Conservation (phyloP, 148 eudicot species). For the Chenopodium quinoa region DNA sequence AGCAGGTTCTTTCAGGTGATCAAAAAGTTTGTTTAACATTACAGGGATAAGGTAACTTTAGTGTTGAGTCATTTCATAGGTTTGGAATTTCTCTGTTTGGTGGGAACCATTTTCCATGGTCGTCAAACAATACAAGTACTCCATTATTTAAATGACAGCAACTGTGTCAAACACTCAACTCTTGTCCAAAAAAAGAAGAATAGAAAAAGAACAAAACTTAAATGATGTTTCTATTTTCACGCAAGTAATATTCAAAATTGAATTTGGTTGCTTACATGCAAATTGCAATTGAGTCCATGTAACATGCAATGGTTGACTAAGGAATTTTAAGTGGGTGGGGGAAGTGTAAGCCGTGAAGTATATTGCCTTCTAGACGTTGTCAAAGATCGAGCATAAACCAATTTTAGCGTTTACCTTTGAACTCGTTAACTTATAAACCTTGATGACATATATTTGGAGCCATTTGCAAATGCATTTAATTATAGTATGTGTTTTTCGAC, state of each 20-base stretch:
- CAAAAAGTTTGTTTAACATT: too few relatives aligned
- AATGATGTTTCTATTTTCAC: background rate
- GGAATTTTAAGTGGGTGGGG: background rate
- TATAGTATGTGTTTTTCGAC: too few relatives aligned
- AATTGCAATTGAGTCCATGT: background rate
- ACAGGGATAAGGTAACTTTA: too few relatives aligned
- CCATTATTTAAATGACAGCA: too few relatives aligned
- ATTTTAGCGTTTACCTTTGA: too few relatives aligned
- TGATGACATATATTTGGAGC: background rate
- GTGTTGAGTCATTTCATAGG: too few relatives aligned
- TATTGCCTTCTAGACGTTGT: background rate
- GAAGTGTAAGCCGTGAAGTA: background rate
- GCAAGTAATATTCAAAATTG: background rate
- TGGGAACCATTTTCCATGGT: too few relatives aligned
- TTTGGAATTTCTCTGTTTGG: too few relatives aligned
- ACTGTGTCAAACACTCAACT: background rate
- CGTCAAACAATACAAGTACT: too few relatives aligned
- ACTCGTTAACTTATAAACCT: too few relatives aligned
- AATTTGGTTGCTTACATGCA: background rate
- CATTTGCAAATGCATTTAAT: background rate
- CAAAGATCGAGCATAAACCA: background rate
- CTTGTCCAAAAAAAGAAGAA: background rate
- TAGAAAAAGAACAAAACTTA: too few relatives aligned
- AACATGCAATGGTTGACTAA: background rate
- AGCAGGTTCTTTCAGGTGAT: too few relatives aligned